These are phyloP conservation scores for Aquilaria agallochum DNA, from an alignment of 441 rosid species.

Conservation along the genomic window DNA sequence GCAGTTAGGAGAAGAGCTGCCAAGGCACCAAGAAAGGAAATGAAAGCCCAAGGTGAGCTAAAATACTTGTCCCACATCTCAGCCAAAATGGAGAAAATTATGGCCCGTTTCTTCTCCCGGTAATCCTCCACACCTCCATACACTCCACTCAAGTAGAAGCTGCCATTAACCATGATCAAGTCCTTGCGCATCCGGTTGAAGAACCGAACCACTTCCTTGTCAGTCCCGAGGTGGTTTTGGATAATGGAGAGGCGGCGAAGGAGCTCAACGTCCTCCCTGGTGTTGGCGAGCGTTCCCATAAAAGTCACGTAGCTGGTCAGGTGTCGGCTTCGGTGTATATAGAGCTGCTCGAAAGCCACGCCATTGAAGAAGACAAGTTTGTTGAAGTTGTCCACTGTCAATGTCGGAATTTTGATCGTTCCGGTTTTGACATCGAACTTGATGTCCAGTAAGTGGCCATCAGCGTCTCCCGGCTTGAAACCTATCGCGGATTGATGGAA, in stretches of 20 bases:
- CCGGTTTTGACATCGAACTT: conserved; percentile 35
- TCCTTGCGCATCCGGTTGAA: conserved; percentile 51
- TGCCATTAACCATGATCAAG: conserved; percentile 37
- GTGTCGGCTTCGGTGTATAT: conserved; percentile 35
- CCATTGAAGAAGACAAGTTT: conserved; percentile 40
- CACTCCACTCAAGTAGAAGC: conserved; percentile 34
- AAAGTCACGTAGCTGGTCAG: conserved; percentile 53
- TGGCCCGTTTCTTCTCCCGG: conserved; percentile 16
- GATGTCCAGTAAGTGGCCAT: conserved; percentile 47
- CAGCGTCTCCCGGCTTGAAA: conserved; percentile 21
- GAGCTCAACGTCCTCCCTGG: conserved; percentile 37
- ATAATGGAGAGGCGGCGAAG: conserved; percentile 34
- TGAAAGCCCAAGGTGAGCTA: conserved; percentile 59
- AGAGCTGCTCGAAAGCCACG: conserved; percentile 61
- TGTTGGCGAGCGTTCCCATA: conserved; percentile 47
- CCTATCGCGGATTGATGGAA: conserved; percentile 61
- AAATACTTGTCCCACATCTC: conserved; percentile 52
- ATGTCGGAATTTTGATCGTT: conserved; percentile 53
- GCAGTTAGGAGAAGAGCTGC: conserved; percentile 44
- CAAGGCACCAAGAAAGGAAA: conserved; percentile 53
- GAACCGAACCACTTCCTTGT: conserved; percentile 31
- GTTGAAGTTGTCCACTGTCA: conserved; percentile 46
- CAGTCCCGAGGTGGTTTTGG: conserved; percentile 53
- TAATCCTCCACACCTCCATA: conserved; percentile 43
- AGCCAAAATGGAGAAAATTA: conserved; percentile 46